Conservation (phyloP, 192 early-diverging fungal species). For the Rhizoclosmatium sp. region DNA sequence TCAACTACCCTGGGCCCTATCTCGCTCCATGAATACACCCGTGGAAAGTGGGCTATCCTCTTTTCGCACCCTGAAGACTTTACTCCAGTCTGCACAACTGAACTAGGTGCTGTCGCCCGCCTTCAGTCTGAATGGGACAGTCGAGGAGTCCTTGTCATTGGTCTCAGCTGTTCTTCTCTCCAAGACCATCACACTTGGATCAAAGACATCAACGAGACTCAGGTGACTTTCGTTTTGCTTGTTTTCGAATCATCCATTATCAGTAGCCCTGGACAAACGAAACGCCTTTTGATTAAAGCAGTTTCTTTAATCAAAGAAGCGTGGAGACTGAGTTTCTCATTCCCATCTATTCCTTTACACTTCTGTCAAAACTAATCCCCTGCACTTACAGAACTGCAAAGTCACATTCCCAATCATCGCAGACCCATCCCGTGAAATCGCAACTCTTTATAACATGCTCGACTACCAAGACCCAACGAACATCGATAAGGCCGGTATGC, state of each 20-base stretch:
- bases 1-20: constrained; percentile 89
- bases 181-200: constrained; percentile 87
- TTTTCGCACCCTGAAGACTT: constrained; percentile 99
- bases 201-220: constrained; percentile 90
- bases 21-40: constrained; percentile 90
- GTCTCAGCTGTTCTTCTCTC: constrained; percentile 91
- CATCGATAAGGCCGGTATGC: constrained; percentile 85
- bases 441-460: constrained; percentile 96
- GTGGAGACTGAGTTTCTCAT: background rate
- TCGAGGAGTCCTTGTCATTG: constrained; percentile 90
- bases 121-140: constrained; percentile 77
- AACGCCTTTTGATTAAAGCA: no score
- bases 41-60: constrained; percentile 89
- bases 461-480: constrained; percentile 94
- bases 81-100: constrained; percentile 63
- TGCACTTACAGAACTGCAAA: constrained; percentile 60
- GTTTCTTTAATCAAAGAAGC: no score
- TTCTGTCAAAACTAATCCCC: background rate
- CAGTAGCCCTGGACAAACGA: no score
- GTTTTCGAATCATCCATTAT: no score
- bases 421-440: constrained; percentile 84
- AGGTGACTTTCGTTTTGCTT: constrained; percentile 39
- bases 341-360: background rate
- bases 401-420: constrained; percentile 95
- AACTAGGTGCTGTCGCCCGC: constrained; percentile 91